Conservation (phyloP, 73 alveolate species). For the Symbiodinium natans region DNA sequence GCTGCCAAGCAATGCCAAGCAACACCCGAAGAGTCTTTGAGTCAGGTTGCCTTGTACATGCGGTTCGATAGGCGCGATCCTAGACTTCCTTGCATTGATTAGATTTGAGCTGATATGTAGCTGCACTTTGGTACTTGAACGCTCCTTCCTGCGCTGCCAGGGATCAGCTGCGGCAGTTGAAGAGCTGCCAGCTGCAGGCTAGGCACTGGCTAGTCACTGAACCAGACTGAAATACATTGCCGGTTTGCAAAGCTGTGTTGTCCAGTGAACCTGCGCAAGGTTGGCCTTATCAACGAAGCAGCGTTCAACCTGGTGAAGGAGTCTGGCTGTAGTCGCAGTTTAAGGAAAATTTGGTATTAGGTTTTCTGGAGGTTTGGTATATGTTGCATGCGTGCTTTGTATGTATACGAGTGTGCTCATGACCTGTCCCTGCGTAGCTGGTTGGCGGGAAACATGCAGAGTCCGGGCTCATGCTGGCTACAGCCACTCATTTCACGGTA, state of each 20-base stretch:
- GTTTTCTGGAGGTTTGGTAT: too few relatives aligned
- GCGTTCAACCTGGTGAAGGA: conserved; percentile 72
- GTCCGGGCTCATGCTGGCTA: too few relatives aligned
- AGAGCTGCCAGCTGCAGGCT: conserved; percentile 72
- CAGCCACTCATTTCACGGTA: too few relatives aligned
- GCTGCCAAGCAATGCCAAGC: background rate
- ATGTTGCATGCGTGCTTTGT: too few relatives aligned
- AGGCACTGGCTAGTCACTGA: too few relatives aligned
- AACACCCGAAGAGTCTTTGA: background rate
- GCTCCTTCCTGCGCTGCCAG: background rate
- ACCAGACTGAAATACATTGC: too few relatives aligned
- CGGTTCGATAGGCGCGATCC: background rate
- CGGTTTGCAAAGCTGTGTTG: too few relatives aligned
- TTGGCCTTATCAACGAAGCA: conserved; percentile 70
- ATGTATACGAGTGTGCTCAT: too few relatives aligned
- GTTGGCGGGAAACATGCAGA: too few relatives aligned
- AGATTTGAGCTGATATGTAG: background rate
- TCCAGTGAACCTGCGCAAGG: too few relatives aligned
- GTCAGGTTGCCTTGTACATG: conserved; percentile 2
- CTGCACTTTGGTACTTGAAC: background rate
- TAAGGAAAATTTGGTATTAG: background rate
- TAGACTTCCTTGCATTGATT: background rate
- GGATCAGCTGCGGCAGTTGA: conserved; percentile 76
- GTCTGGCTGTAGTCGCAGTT: background rate
- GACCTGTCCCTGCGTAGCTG: too few relatives aligned